A percentile compares a stretch with the other conserved stretches of the same genome.
These are phyloP conservation scores for Ettlia oleoabundans DNA, from an alignment of 139 green algal species.

Conservation along the genomic window DNA sequence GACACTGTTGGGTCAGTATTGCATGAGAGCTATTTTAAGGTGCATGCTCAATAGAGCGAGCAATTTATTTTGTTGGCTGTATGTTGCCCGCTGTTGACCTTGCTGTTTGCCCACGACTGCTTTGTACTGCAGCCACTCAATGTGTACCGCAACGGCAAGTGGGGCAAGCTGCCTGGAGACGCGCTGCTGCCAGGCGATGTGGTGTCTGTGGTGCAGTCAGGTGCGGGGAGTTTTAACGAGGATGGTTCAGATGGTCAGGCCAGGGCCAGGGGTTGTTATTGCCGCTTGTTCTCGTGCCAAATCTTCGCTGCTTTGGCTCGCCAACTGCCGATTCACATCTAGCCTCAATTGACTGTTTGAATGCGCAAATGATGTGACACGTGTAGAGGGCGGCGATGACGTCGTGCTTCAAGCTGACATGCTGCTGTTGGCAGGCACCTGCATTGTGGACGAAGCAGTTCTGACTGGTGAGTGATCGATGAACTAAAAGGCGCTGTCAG, in stretches of 20 bases:
- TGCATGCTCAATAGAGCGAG: no score
- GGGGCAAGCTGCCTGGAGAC: constrained; percentile 75
- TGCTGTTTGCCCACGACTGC: not conserved
- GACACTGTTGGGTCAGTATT: no score
- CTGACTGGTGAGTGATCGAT: no score
- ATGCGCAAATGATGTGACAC: not conserved
- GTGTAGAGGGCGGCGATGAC: constrained; percentile 42
- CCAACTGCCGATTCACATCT: constrained; percentile 39
- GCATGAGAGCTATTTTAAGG: no score
- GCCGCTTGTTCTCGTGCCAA: not conserved
- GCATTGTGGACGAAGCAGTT: constrained; percentile 96
- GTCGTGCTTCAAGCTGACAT: constrained; percentile 87
- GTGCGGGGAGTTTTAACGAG: no score
- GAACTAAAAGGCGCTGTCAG: no score
- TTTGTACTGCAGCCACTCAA: constrained; percentile 23
- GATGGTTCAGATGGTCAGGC: no score
- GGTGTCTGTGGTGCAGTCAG: constrained; percentile 78
- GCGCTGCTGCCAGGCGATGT: constrained; percentile 94
- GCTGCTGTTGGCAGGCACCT: constrained; percentile 90
- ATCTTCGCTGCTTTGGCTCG: not conserved
- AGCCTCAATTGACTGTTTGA: not conserved
- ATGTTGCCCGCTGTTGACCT: no score
- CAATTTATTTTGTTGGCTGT: no score
- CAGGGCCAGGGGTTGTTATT: no score
- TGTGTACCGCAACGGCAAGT: constrained; percentile 72